Evolutionary conservation across 176 grass and related monocot species (phyloP), one percentile per base, ranked within the genome.

Genomic region (Oryza officinalis): DNA sequence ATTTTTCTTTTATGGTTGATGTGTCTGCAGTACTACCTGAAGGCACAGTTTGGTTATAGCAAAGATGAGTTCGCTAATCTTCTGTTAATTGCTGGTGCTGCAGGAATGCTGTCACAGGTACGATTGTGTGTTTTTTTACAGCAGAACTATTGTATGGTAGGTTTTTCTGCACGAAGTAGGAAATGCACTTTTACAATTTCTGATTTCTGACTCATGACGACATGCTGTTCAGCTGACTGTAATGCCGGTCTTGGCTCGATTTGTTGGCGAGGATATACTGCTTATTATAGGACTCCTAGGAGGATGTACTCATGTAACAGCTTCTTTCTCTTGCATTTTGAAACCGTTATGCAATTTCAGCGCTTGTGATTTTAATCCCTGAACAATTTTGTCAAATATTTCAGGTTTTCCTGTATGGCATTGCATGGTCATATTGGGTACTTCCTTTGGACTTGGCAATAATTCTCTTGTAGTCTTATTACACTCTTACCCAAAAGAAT

Each of bases 361-460:
- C 4, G 47, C 0, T 22, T 5, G 0, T 14, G 20, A 22, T 79
- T 87, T 65, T 35, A 15, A 6, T 12, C 65, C 17, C 40, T 91
- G 33, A 98, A 57, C 69, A 70, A 71, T 67, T 25, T 67, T 78
- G 5, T 3, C 14, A 26, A 43, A 80, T 72, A 15, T 80, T 89
- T 83, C 93, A 99, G 96, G 84, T 94, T 90, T 96, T 99, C 77
- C 81, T 99, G 23, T 96, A 96, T 76, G 83, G 91, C 75, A 90
- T 99, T 35, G 86, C 96, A 72, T 99, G 96, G 96, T 91, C 96
- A 32, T 99, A 80, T 76, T 96, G 93, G 96, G 96, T 98, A 94
- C 40, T 75, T 63, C 22, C 68, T 86, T 54, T 82, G 54, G 4
- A 28, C 35, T 66, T 57, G 15, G 20, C 46, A 86, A 61, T 71